Evolutionary conservation across 2,329 filamentous ascomycete genomes (phyloP), one percentile per base, ranked within the genome.

Genomic region (Zymoseptoria crescenta): DNA sequence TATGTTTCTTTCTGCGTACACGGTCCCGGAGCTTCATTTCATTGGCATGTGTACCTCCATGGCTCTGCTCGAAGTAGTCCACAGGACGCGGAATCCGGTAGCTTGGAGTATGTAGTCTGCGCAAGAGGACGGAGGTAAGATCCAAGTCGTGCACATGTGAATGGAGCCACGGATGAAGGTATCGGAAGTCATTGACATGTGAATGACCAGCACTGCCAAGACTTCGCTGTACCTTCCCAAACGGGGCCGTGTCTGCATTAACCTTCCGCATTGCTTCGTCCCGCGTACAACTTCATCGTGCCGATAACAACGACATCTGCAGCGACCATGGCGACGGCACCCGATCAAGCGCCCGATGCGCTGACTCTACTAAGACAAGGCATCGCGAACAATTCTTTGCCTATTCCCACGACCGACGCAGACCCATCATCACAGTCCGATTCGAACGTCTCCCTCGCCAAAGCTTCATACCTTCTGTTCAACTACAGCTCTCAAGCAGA

Each of bases 281-380:
- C 10, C 51, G n/a, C 8, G 29, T 9, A 9, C 24, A 16, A 24
- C 13, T 4, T 1, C 51, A 28, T 24, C 16, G 9, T 16, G n/a
- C 51, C 4, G 13, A 9, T 24, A 27, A 27, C 27, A 52, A 9
- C 51, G 8, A 8, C 24, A 29, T 19, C 13, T 8, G 28, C 20
- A 27, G n/a, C 20, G 24, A 52, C 24, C 51, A 52, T 52, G 51
- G 80, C 85, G 65, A 72, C 81, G 56, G 74, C 77, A 67, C 83
- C 85, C 66, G 70, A 74, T 27, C 66, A 70, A 13, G 59, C 65
- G 7, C 56, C 72, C 73, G 63, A 97, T 72, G 85, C 92, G 55
- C 86, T 97, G 65, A 81, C 91, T 65, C 86, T 94, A 64, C 82
- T 97, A 67, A 89, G 92, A 70, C 86, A 88, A 72, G 87, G 89